A percentile compares a stretch with the other conserved stretches of the same genome.
phyloP scores from a whole-genome alignment of 768 basidiomycete genomes.

The Rhodocollybia butyracea region DNA sequence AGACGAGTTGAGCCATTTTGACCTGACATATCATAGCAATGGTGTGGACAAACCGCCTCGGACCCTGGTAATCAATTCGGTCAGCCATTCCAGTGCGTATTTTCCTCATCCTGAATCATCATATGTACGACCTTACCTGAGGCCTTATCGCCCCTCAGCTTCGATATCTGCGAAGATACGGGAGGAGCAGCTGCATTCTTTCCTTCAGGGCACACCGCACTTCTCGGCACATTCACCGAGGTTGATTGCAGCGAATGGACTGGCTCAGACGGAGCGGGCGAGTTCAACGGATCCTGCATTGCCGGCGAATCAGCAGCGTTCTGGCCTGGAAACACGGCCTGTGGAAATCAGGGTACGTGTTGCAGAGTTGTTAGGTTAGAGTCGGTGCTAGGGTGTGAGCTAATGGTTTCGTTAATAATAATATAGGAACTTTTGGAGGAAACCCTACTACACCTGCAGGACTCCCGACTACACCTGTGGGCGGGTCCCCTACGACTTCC shows the following conservation, averaged over 20 bases:
- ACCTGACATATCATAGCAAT: constrained; percentile 29
- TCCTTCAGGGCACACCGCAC: constrained; percentile 51
- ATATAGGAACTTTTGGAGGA: too few relatives aligned
- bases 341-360: constrained; percentile 49
- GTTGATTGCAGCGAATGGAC: constrained; percentile 57
- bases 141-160: constrained; percentile 28
- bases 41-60: constrained; percentile 49
- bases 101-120: not conserved
- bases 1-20: not conserved
- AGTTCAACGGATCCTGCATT: constrained; percentile 51
- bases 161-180: constrained; percentile 60
- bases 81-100: constrained; percentile 46
- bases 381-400: too few relatives aligned
- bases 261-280: constrained; percentile 44
- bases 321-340: constrained; percentile 47
- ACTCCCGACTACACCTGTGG: too few relatives aligned
- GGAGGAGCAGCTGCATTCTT: constrained; percentile 52
- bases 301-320: constrained; percentile 41
- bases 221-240: constrained; percentile 51
- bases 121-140: not conserved
- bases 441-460: too few relatives aligned
- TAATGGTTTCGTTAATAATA: too few relatives aligned
- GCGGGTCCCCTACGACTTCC: too few relatives aligned
- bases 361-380: too few relatives aligned
- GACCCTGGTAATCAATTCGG: constrained; percentile 40